A percentile compares a stretch with the other conserved stretches of the same genome.
Evolutionary conservation across 345 rosid species (phyloP).

Genomic region (Eucalyptus guilfoylei): DNA sequence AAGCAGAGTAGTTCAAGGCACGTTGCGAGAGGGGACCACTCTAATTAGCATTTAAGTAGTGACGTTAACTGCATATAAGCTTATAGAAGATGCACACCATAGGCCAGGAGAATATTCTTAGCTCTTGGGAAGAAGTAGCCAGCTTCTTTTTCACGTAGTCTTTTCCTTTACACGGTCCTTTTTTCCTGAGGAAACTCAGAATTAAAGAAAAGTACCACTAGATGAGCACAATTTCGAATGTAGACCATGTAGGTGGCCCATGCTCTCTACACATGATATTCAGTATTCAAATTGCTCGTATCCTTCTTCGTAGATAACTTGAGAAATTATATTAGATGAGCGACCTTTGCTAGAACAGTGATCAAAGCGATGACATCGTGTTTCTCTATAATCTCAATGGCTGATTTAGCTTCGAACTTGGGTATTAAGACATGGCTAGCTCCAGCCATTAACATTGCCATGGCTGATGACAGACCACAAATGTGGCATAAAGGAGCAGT

Average conservation of each 20-base stretch:
- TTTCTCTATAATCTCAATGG: conserved; percentile 32
- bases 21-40: neutral
- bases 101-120: conserved; percentile 53
- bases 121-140: conserved; percentile 40
- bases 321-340: conserved; percentile 35
- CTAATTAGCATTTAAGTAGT: neutral
- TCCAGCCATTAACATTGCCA: conserved; percentile 80
- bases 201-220: neutral
- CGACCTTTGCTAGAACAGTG: conserved; percentile 68
- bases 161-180: conserved; percentile 22
- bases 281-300: neutral
- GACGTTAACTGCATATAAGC: neutral
- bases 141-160: conserved; percentile 32
- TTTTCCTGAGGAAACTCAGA: conserved; percentile 15
- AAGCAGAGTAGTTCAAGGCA: neutral
- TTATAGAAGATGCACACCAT: conserved; percentile 34
- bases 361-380: conserved; percentile 55
- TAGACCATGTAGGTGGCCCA: neutral
- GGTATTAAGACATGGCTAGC: conserved; percentile 66
- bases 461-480: conserved; percentile 77
- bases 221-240: neutral
- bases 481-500: conserved; percentile 73
- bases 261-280: neutral
- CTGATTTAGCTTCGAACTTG: conserved; percentile 50
- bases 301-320: conserved; percentile 14